Evolutionary conservation across 2,329 filamentous ascomycete species (phyloP).

Genomic region (Cladosporium sp.): DNA sequence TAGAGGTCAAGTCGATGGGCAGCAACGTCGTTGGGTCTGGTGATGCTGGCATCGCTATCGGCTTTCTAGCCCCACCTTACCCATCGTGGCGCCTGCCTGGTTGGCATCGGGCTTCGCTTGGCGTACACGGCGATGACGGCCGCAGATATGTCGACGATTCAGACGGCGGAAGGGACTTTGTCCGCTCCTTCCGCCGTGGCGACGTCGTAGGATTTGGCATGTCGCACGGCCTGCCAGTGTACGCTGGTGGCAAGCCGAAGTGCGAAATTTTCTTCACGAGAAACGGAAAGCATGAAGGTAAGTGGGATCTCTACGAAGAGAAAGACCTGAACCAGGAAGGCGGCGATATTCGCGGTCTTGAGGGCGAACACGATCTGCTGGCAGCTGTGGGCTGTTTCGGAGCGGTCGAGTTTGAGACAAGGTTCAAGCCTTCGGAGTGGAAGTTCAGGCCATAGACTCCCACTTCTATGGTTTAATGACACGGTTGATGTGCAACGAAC

Average conservation of each 20-base stretch:
- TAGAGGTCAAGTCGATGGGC: slow-evolving; percentile 55
- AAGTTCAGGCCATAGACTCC: slow-evolving; percentile 28
- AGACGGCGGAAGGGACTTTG: slow-evolving; percentile 71
- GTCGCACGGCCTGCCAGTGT: slow-evolving; percentile 48
- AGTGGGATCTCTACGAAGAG: slow-evolving; percentile 76
- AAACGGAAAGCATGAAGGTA: slow-evolving; percentile 59
- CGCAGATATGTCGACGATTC: slow-evolving; percentile 73
- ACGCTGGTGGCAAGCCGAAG: slow-evolving; percentile 39
- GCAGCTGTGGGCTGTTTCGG: slow-evolving; percentile 72
- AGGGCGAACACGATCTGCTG: slow-evolving; percentile 65
- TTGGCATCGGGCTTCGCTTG: slow-evolving; percentile 75
- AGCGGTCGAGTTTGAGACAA: slow-evolving; percentile 65
- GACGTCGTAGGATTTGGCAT: slow-evolving; percentile 73
- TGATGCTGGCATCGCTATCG: slow-evolving; percentile 63
- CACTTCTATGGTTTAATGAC: not conserved
- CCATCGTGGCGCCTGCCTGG: slow-evolving; percentile 76
- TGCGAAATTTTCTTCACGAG: slow-evolving; percentile 70
- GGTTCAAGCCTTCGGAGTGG: slow-evolving; percentile 36
- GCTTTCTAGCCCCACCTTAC: slow-evolving; percentile 72
- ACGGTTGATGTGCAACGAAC: not conserved
- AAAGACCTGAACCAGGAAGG: slow-evolving; percentile 63
- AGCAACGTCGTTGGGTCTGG: slow-evolving; percentile 33
- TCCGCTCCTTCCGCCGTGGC: slow-evolving; percentile 60
- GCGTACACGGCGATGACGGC: slow-evolving; percentile 79
- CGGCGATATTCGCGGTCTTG: slow-evolving; percentile 63